phyloP scores from a whole-genome alignment of 257 asterid species.

The Fraxinus excelsior region DNA sequence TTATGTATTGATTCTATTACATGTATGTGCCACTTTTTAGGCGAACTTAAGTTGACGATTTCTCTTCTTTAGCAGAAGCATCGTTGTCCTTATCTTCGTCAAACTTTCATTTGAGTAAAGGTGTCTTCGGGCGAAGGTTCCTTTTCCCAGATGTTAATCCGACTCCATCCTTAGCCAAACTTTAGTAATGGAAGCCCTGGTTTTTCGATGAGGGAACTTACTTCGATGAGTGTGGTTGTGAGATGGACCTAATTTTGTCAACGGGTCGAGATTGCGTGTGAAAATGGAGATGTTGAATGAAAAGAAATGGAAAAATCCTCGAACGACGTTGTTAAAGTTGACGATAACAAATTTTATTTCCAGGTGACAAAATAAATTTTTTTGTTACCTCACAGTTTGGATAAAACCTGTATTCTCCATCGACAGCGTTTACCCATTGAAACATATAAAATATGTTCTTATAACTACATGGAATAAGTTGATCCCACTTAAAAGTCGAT shows the following conservation, averaged over 20 bases:
- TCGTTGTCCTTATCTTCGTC: no score
- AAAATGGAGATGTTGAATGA: no score
- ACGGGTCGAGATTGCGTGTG: slow-evolving; percentile 15
- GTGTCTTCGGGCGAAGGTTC: slow-evolving; percentile 58
- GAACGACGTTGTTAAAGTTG: no score
- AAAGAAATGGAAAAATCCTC: no score
- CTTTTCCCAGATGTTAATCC: slow-evolving; percentile 31
- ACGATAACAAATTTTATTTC: no score
- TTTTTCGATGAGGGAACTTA: slow-evolving; percentile 52
- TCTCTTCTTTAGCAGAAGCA: no score
- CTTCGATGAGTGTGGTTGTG: slow-evolving; percentile 24
- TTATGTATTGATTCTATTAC: no score
- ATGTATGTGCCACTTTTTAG: slow-evolving; percentile 3
- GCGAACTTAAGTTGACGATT: no score
- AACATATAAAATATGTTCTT: slow-evolving; percentile 23
- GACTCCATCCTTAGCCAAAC: slow-evolving; percentile 44
- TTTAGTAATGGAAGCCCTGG: slow-evolving; percentile 39
- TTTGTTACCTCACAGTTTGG: slow-evolving; percentile 28
- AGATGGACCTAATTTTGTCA: slow-evolving; percentile 44
- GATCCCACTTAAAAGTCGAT: slow-evolving; percentile 11
- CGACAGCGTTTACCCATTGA: slow-evolving; percentile 26
- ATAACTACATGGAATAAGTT: slow-evolving; percentile 15
- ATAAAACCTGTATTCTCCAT: slow-evolving; percentile 24
- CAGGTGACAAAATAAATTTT: slow-evolving; percentile 16
- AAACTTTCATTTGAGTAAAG: no score